Evolutionary conservation across 2,329 filamentous ascomycete genomes (phyloP).

Genomic region (Pseudovirgaria hyperparasitica): DNA sequence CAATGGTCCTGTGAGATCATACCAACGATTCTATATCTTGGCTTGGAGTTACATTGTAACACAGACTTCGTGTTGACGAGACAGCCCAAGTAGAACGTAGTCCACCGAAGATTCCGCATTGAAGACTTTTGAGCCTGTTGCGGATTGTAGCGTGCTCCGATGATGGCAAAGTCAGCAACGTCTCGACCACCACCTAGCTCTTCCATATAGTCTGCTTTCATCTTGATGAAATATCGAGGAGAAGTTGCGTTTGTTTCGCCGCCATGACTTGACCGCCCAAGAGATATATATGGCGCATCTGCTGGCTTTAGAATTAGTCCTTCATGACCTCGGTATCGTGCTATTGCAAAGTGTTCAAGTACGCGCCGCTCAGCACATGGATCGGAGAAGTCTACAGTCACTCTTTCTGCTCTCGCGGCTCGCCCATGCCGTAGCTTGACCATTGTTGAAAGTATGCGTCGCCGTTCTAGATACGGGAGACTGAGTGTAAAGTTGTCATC

Average conservation of each 20-base stretch:
- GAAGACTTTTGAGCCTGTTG: constrained; percentile 44
- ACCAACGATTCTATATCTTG: constrained; percentile 55
- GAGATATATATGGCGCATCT: constrained; percentile 60
- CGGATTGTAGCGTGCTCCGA: constrained; percentile 62
- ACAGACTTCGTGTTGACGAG: constrained; percentile 54
- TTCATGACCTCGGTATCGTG: constrained; percentile 56
- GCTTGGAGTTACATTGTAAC: constrained; percentile 36
- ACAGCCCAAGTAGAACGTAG: constrained; percentile 70
- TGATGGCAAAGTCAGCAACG: constrained; percentile 61
- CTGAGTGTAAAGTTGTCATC: constrained; percentile 41
- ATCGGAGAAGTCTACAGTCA: constrained; percentile 52
- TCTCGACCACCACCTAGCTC: constrained; percentile 58
- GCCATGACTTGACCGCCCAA: constrained; percentile 10
- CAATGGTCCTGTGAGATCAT: constrained; percentile 31
- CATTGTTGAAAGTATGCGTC: constrained; percentile 45
- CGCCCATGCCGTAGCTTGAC: constrained; percentile 44
- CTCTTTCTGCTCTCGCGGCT: constrained; percentile 53
- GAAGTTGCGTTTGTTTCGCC: constrained; percentile 12
- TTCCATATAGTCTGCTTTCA: constrained; percentile 77
- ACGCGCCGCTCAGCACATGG: constrained; percentile 34
- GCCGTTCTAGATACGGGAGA: constrained; percentile 46
- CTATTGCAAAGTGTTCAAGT: constrained; percentile 53
- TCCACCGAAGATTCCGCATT: constrained; percentile 52
- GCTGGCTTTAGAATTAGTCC: constrained; percentile 68
- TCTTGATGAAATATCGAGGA: constrained; percentile 53